Evolutionary conservation across 768 basidiomycete species (phyloP), one percentile per base, ranked within the genome.

Genomic region (Leccinum fibrillosum): DNA sequence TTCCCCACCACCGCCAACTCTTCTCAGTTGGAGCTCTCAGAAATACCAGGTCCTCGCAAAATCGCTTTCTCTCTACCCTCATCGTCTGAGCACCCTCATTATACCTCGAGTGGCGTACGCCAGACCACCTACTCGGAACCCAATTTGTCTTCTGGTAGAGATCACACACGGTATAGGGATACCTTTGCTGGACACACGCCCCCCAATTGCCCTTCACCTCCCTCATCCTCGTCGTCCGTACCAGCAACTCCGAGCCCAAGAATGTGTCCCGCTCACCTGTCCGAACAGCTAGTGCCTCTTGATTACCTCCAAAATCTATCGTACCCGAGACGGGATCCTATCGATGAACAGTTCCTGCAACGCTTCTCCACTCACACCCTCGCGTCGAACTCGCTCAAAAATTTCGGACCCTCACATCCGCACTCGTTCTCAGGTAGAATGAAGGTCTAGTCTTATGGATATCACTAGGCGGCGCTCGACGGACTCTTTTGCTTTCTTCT

Each of bases 301-400:
- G 80, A 85, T 63, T 80, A 83, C 50, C 81, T 88, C 13, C 81
- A 84, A 67, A 79, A 72, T 54, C 74, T 81, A 19, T 71, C 80
- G n/a, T 80, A 76, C 30, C 80, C 82, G 17, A 74, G 79, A 66
- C 80, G 87, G 11, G 81, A 88, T 63, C 85, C 86, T 52, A 76
- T 78, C 23, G 87, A 88, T 64, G 86, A 88, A 63, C 82, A 84
- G 57, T 74, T 85, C 55, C 73, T 89, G 51, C 80, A 83, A 62
- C 80, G 82, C 25, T 84, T 89, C 65, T 75, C 78, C 42, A 75
- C 68, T 4, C 71, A 69, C 21, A 57, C 65, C 0, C 59, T 71
- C 42, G 53, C 69, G 8, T 64, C 62, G 51, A 54, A 64, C 19
- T 42, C 60, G 21, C 61, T 64, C 52, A 72, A 69, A 39, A 15